These are phyloP conservation scores for Raphanus sativus DNA, from an alignment of 345 rosid genomes.

Conservation along the genomic window DNA sequence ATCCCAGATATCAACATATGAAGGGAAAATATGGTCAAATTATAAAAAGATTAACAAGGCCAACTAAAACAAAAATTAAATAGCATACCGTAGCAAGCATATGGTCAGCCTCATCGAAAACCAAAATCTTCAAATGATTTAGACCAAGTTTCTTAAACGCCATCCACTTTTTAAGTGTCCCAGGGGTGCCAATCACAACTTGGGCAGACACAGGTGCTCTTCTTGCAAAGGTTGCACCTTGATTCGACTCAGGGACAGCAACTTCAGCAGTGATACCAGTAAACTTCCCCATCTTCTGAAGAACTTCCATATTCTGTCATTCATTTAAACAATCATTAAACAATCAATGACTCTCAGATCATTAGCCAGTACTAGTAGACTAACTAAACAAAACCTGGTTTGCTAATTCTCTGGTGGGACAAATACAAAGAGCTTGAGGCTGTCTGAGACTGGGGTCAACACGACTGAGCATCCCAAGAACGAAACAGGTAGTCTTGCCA, in stretches of 20 bases:
- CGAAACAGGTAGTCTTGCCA: conserved; percentile 96
- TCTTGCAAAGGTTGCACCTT: conserved; percentile 38
- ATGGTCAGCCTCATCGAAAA: conserved; percentile 98
- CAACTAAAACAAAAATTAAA: background rate
- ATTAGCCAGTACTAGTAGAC: background rate
- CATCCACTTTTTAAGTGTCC: conserved; percentile 83
- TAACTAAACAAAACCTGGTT: conserved; percentile 59
- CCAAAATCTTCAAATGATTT: conserved; percentile 64
- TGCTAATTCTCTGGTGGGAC: conserved; percentile 94
- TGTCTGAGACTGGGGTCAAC: conserved; percentile 55
- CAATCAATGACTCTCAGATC: background rate
- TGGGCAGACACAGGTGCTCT: conserved; percentile 62
- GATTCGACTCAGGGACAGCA: conserved; percentile 68
- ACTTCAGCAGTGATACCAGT: conserved; percentile 73
- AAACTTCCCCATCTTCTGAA: conserved; percentile 88
- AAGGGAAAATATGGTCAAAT: background rate
- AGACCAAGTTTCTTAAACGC: conserved; percentile 58
- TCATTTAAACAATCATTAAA: conserved; percentile 14
- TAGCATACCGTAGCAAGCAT: conserved; percentile 80
- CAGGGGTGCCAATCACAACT: conserved; percentile 95
- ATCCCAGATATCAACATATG: conserved; percentile 7
- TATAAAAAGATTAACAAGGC: background rate
- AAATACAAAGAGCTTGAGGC: conserved; percentile 93
- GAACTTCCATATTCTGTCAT: conserved; percentile 86
- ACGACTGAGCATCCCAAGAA: conserved; percentile 91